Evolutionary conservation across 2,329 filamentous ascomycete species (phyloP).

Genomic region (Neoascochyta sp.): DNA sequence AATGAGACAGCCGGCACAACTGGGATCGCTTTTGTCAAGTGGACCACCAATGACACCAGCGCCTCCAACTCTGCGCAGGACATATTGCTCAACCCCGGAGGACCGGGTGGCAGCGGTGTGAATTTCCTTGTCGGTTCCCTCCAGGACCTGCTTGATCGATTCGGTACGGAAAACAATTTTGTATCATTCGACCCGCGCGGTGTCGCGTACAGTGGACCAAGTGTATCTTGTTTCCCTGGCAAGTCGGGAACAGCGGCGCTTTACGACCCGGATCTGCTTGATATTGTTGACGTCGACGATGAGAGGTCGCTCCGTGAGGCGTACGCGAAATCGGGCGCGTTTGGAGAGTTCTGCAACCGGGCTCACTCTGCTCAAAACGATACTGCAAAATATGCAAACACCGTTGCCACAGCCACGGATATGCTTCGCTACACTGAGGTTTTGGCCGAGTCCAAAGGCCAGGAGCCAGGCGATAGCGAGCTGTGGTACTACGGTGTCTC

Average conservation of each 20-base stretch:
- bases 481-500: slow-evolving; percentile 43
- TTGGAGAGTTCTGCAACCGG: slow-evolving; percentile 17
- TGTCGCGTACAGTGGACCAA: slow-evolving; percentile 15
- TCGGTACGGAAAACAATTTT: slow-evolving; percentile 31
- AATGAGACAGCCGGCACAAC: slow-evolving; percentile 9
- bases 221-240: slow-evolving; percentile 10
- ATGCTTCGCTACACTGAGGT: slow-evolving; percentile 27
- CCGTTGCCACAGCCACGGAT: slow-evolving; percentile 29
- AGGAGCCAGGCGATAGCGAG: slow-evolving; percentile 23
- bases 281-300: slow-evolving; percentile 4
- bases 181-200: slow-evolving; percentile 33
- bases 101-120: slow-evolving; percentile 34
- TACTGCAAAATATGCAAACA: slow-evolving; percentile 26
- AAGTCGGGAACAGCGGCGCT: slow-evolving; percentile 1
- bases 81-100: slow-evolving; percentile 17
- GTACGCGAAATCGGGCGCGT: slow-evolving; percentile 4
- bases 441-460: slow-evolving; percentile 11
- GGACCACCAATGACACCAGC: slow-evolving; percentile 3
- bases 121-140: slow-evolving; percentile 5
- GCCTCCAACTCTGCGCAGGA: slow-evolving; percentile 8
- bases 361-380: slow-evolving; percentile 12
- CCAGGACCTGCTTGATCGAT: not conserved
- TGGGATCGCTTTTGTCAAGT: slow-evolving; percentile 15
- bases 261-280: slow-evolving; percentile 1
- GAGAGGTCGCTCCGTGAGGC: slow-evolving; percentile 10